phyloP scores from a whole-genome alignment of 306 rosid genomes.

The Lathyrus aphaca region DNA sequence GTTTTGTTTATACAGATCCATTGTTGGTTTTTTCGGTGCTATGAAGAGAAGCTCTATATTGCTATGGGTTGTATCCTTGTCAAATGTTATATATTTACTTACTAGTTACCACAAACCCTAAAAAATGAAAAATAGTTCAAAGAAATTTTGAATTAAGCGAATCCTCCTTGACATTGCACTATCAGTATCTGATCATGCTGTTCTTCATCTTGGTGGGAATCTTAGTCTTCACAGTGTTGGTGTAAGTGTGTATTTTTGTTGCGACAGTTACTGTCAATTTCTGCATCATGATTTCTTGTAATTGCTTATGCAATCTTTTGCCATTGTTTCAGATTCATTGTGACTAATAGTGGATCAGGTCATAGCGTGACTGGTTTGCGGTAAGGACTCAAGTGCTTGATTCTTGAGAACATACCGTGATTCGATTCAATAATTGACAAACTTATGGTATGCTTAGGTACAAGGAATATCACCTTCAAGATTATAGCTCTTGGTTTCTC shows the following conservation, averaged over 20 bases:
- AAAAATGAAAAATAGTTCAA: background rate
- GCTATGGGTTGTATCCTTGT: conserved; percentile 89
- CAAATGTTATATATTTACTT: background rate
- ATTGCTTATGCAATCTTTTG: conserved; percentile 14
- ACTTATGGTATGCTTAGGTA: conserved; percentile 61
- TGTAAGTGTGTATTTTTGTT: conserved; percentile 62
- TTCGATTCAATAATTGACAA: conserved; percentile 22
- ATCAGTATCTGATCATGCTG: conserved; percentile 78
- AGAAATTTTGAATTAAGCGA: background rate
- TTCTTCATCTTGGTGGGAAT: conserved; percentile 80
- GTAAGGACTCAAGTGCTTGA: conserved; percentile 47
- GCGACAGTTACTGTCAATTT: conserved; percentile 21
- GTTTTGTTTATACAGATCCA: conserved; percentile 63
- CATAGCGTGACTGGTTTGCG: conserved; percentile 77
- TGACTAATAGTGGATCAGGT: conserved; percentile 89
- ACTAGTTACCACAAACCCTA: no score
- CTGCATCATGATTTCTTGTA: background rate
- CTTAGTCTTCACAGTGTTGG: conserved; percentile 87
- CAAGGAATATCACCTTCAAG: conserved; percentile 92
- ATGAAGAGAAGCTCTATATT: conserved; percentile 69
- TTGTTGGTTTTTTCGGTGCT: conserved; percentile 90
- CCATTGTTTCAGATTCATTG: conserved; percentile 70
- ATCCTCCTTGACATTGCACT: conserved; percentile 59
- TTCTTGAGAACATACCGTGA: background rate
- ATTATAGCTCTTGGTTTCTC: conserved; percentile 91